Evolutionary conservation across 169 alveolate species (phyloP).

Genomic region (Cryptosporidium andersoni): DNA sequence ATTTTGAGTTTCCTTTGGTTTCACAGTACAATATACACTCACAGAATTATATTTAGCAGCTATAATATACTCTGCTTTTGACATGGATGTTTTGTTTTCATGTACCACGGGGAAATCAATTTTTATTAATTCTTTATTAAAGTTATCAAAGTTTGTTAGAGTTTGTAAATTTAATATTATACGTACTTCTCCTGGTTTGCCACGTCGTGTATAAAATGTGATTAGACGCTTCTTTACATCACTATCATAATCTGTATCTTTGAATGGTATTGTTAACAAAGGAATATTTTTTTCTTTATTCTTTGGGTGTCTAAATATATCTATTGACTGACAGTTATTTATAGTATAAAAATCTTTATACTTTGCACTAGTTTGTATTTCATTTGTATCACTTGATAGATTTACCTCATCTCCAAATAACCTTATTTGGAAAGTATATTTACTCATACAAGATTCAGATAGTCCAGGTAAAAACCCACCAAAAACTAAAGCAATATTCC

Average conservation of each 20-base stretch:
- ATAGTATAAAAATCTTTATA: slow-evolving; percentile 62
- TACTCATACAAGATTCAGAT: slow-evolving; percentile 55
- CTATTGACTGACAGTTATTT: slow-evolving; percentile 61
- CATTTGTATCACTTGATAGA: slow-evolving; percentile 34
- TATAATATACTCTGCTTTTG: slow-evolving; percentile 62
- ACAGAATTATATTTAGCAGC: slow-evolving; percentile 42
- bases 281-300: slow-evolving; percentile 26
- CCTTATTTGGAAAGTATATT: slow-evolving; percentile 58
- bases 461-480: slow-evolving; percentile 48
- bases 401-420: slow-evolving; percentile 46
- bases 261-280: slow-evolving; percentile 49
- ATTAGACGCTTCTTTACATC: slow-evolving; percentile 61
- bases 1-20: slow-evolving; percentile 10
- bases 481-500: slow-evolving; percentile 60
- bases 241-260: slow-evolving; percentile 63
- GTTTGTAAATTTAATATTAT: slow-evolving; percentile 53
- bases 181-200: slow-evolving; percentile 69
- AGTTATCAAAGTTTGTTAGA: slow-evolving; percentile 44
- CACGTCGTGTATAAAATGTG: slow-evolving; percentile 53
- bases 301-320: slow-evolving; percentile 23
- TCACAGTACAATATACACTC: slow-evolving; percentile 53
- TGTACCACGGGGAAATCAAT: slow-evolving; percentile 57
- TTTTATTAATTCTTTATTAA: slow-evolving; percentile 50
- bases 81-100: slow-evolving; percentile 36
- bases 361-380: slow-evolving; percentile 9